Evolutionary conservation across 768 basidiomycete species (phyloP).

Genomic region (Boletus rubropictus): DNA sequence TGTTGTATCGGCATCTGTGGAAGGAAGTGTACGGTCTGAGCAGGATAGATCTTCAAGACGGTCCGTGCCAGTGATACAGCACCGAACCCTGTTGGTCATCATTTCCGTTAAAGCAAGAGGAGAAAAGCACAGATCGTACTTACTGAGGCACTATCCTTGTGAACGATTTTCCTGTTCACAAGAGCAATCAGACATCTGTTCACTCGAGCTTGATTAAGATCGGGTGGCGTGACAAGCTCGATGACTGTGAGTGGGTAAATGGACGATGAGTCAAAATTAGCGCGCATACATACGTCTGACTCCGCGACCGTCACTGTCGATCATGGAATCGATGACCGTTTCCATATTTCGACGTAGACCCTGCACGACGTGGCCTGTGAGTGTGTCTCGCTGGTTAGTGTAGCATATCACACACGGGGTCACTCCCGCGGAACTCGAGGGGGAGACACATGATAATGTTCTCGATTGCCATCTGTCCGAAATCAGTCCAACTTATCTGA

Average conservation of each 20-base stretch:
- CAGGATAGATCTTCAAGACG: constrained; percentile 22
- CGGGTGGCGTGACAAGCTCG: constrained; percentile 72
- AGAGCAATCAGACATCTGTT: constrained; percentile 92
- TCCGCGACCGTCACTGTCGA: constrained; percentile 56
- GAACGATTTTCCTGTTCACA: constrained; percentile 79
- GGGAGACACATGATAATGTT: constrained; percentile 72
- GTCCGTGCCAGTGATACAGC: constrained; percentile 65
- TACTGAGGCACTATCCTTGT: constrained; percentile 65
- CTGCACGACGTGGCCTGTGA: constrained; percentile 32
- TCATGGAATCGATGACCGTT: constrained; percentile 67
- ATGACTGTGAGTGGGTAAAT: constrained; percentile 44
- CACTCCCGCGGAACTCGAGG: constrained; percentile 84
- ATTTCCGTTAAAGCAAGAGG: neutral
- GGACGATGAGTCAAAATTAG: neutral
- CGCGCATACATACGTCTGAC: constrained; percentile 49
- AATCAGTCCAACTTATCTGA: neutral
- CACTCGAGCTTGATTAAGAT: constrained; percentile 83
- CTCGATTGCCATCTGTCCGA: constrained; percentile 54
- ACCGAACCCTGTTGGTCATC: constrained; percentile 48
- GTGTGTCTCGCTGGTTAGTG: neutral
- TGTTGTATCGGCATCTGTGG: neutral
- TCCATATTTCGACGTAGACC: constrained; percentile 75
- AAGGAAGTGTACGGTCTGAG: neutral
- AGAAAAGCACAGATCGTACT: constrained; percentile 9
- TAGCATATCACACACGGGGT: constrained; percentile 55